A percentile compares a stretch with the other conserved stretches of the same genome.
These are phyloP conservation scores for Hypomontagnella monticulosa DNA, from an alignment of 495 filamentous ascomycete species.

Conservation along the genomic window DNA sequence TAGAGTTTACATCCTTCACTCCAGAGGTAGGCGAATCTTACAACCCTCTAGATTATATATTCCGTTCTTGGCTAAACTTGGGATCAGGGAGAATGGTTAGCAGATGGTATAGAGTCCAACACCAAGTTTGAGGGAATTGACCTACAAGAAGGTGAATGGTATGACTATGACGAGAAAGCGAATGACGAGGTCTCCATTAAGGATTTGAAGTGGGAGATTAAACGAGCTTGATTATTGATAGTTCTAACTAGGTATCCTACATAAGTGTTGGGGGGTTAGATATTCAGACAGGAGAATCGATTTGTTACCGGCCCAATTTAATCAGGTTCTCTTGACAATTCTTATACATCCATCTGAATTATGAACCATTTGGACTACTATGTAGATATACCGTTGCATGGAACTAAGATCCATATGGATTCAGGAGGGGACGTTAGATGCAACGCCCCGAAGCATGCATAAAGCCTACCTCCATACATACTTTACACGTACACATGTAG, in stretches of 20 bases:
- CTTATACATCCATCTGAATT: too few species aligned
- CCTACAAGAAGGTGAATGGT: constrained; percentile 82
- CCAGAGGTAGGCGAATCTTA: constrained; percentile 70
- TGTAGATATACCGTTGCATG: too few species aligned
- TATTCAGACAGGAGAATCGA: too few species aligned
- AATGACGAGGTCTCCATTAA: constrained; percentile 75
- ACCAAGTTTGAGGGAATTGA: constrained; percentile 85
- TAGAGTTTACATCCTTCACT: constrained; percentile 91
- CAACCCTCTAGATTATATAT: background rate
- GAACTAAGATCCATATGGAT: too few species aligned
- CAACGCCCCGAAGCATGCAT: constrained; percentile 8
- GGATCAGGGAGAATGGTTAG: constrained; percentile 85
- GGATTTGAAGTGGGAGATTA: constrained; percentile 88
- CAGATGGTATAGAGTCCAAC: constrained; percentile 77
- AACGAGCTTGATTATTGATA: constrained; percentile 59
- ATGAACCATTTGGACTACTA: too few species aligned
- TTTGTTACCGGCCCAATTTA: too few species aligned
- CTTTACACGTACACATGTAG: too few species aligned
- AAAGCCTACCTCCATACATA: background rate
- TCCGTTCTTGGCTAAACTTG: background rate
- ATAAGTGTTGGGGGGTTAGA: background rate
- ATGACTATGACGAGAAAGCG: constrained; percentile 69
- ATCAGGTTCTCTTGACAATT: too few species aligned
- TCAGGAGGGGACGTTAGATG: too few species aligned
- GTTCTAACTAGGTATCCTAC: background rate